Conservation (phyloP, 306 rosid species). For the Vigna nakashimae region DNA sequence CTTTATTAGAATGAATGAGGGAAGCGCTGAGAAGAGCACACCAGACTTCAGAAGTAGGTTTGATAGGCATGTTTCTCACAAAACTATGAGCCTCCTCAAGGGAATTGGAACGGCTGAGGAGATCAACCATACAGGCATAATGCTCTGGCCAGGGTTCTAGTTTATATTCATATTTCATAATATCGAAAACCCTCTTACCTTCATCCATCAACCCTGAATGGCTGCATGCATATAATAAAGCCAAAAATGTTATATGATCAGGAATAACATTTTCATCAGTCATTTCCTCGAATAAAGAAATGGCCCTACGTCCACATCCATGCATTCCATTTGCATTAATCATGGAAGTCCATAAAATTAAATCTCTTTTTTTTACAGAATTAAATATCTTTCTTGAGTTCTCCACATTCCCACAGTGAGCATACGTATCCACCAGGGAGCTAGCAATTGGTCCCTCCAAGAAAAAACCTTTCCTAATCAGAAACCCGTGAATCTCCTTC, state of each 20-base stretch:
- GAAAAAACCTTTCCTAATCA: too few species aligned
- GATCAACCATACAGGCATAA: slow-evolving; percentile 75
- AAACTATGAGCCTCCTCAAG: slow-evolving; percentile 76
- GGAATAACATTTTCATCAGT: slow-evolving; percentile 59
- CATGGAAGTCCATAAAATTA: slow-evolving; percentile 75
- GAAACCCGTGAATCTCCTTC: too few species aligned
- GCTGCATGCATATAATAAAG: slow-evolving; percentile 78
- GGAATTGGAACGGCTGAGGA: slow-evolving; percentile 73
- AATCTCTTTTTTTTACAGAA: too few species aligned
- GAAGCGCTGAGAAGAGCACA: slow-evolving; percentile 84
- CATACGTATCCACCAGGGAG: too few species aligned
- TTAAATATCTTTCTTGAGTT: too few species aligned
- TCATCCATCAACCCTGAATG: slow-evolving; percentile 78
- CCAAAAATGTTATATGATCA: slow-evolving; percentile 77
- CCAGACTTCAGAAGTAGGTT: slow-evolving; percentile 77
- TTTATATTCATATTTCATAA: slow-evolving; percentile 60
- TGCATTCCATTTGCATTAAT: slow-evolving; percentile 83
- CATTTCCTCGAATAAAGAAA: slow-evolving; percentile 64
- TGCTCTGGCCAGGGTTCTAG: slow-evolving; percentile 87
- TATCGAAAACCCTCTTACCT: slow-evolving; percentile 57
- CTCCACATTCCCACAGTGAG: too few species aligned
- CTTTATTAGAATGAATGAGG: slow-evolving; percentile 68
- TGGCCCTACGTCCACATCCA: slow-evolving; percentile 68
- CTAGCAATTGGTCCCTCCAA: too few species aligned
- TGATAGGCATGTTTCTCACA: slow-evolving; percentile 56